Base-by-base conservation (phyloP, 306 rosid genomes). In the Dryas drummondii region DNA sequence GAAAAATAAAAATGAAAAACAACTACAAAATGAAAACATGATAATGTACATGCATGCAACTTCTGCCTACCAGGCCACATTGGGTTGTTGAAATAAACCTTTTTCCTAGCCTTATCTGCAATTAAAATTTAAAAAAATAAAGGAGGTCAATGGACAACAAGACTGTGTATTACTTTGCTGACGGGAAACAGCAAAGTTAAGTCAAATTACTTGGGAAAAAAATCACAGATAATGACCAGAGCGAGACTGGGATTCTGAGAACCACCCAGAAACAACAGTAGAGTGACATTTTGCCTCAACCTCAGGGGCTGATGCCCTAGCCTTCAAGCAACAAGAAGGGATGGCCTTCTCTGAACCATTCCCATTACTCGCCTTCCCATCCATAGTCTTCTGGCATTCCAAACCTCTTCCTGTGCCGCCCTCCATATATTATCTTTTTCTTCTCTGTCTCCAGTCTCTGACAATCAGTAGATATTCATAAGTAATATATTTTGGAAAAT, bases 241-340 rank as follows among this genome's bases (percentile, higher is more conserved):
- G 89, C 74, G 73, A 84, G 91, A 84, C 61, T 91, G 86, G 59
- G 91, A 85, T 81, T 84, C 97, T 64, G 99, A 90, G 83, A 96
- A 90, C 99, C 99, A 96, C 82, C 99, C 99, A 86, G 99, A 96
- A 83, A 96, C 93, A 84, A 96, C 99, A 51, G 94, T 92, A 62
- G 98, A 87, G 76, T 96, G 99, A 77, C 93, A 90, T 73, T 87
- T 86, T 0, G 97, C 86, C 58, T 92, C 98, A 13, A 72, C 81
- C 87, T 92, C 96, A 32, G 97, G 90, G 70, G 68, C 80, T 40
- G 96, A 90, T 66, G 93, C 88, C 82, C 17, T 80, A 41, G 99
- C 98, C 84, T 92, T 96, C 84, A 92, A 87, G 86, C 99, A 96
- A 65, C 99, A 96, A 70, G 99, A 89, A 75, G 99, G 93, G 61